These are phyloP conservation scores for Ganoderma leucocontextum DNA, from an alignment of 1,284 basidiomycete species.

Conservation along the genomic window DNA sequence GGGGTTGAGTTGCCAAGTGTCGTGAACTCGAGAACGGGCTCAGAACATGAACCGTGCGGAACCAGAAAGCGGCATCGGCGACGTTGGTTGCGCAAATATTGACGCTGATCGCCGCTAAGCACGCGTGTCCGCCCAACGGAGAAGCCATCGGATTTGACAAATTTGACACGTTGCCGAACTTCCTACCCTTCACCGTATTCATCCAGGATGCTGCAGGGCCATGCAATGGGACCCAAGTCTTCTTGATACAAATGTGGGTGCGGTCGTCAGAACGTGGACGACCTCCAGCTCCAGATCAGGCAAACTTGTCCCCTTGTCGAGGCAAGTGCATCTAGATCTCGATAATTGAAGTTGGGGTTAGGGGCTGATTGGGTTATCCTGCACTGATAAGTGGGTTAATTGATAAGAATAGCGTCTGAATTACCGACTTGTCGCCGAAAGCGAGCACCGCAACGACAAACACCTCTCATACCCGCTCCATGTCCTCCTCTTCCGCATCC, in stretches of 20 bases:
- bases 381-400: not conserved
- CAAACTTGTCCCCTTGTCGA: not conserved
- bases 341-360: not conserved
- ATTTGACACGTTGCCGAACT: not conserved
- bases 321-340: not conserved
- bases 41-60: conserved; percentile 13
- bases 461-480: conserved; percentile 21
- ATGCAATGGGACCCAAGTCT: too few species aligned
- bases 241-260: too few species aligned
- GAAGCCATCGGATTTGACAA: not conserved
- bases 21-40: conserved; percentile 24
- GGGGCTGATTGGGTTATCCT: not conserved
- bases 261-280: not conserved
- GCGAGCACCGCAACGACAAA: not conserved
- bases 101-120: conserved; percentile 25
- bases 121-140: conserved; percentile 16
- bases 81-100: conserved; percentile 16
- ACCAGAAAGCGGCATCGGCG: conserved; percentile 13
- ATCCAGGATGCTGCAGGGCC: too few species aligned
- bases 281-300: not conserved
- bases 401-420: conserved; percentile 2
- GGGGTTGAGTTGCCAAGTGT: conserved; percentile 17
- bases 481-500: conserved; percentile 33
- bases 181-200: not conserved
- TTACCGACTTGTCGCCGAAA: not conserved